phyloP scores from a whole-genome alignment of 495 filamentous ascomycete species.

The Baudoinia panamericana region DNA sequence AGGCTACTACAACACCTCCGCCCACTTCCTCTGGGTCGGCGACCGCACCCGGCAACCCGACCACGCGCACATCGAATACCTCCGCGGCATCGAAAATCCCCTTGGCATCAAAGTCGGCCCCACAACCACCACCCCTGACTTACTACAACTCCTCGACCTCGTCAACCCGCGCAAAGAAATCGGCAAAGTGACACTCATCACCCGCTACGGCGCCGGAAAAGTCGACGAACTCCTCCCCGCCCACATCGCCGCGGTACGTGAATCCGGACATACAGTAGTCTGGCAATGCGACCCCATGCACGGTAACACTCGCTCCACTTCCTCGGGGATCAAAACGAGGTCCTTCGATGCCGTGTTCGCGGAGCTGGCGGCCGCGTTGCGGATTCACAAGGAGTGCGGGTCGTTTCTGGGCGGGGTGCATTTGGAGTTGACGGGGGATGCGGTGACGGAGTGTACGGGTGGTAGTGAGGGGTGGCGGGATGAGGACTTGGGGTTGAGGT shows the following conservation, averaged over 20 bases:
- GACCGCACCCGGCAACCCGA: slow-evolving; percentile 87
- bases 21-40: slow-evolving; percentile 96
- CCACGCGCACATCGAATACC: slow-evolving; percentile 91
- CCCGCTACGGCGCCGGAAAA: slow-evolving; percentile 71
- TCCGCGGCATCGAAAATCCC: slow-evolving; percentile 89
- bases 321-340: slow-evolving; percentile 71
- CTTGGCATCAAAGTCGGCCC: slow-evolving; percentile 94
- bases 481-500: slow-evolving; percentile 73
- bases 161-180: slow-evolving; percentile 70
- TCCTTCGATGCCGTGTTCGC: slow-evolving; percentile 74
- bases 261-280: slow-evolving; percentile 63
- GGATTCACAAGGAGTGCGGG: slow-evolving; percentile 68
- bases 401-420: slow-evolving; percentile 89
- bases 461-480: slow-evolving; percentile 79
- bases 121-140: slow-evolving; percentile 57
- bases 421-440: slow-evolving; percentile 86
- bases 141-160: slow-evolving; percentile 61
- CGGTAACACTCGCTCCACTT: slow-evolving; percentile 63
- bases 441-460: slow-evolving; percentile 90
- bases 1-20: slow-evolving; percentile 67
- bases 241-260: slow-evolving; percentile 78
- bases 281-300: slow-evolving; percentile 99
- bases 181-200: slow-evolving; percentile 92
- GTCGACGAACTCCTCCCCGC: slow-evolving; percentile 56
- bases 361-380: slow-evolving; percentile 65